Evolutionary conservation across 2,329 filamentous ascomycete genomes (phyloP), one percentile per base, ranked within the genome.

Genomic region (Dryadomyces quercivorus): DNA sequence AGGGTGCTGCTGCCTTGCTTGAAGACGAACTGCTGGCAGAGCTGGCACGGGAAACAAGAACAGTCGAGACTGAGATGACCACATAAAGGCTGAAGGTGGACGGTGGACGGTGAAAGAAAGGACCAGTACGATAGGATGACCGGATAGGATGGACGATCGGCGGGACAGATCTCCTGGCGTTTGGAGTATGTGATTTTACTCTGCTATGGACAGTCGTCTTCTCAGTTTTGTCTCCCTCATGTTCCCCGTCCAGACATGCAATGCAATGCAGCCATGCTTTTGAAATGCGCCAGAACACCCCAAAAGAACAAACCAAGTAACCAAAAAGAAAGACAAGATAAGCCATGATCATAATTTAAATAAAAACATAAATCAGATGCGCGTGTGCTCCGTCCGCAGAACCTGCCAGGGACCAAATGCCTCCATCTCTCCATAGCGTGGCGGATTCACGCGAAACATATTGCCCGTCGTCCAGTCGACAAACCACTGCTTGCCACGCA

Each of bases 381-480:
- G 66, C 60, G 67, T 63, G 62, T 77, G 78, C 62, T 77, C 75
- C 7, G 73, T 72, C 59, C 72, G 70, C 52, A 76, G 69, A 45
- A 72, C 65, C 62, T 76, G 73, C 73, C 74, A 77, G 36, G 75
- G 70, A 1, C 73, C 73, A 55, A 72, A 72, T 57, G 70, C 67
- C 54, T 77, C 71, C 49, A 72, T 67, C 61, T 79, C 76, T 44
- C 74, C 74, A 61, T 81, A 81, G 5, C 69, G 70, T 1, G 78
- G 78, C 12, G 78, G 78, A 18, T 75, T 67, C 20, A 78, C 75
- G 16, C 75, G 69, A 31, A 73, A 70, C 72, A 79, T 76, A 54
- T 72, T 72, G 42, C 78, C 78, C 16, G 76, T 80, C 15, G 66
- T 66, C 78, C 78, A 82, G 67, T 82, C 78, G 46, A 82, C 76